These are phyloP conservation scores for Cryptosporidium felis DNA, from an alignment of 169 alveolate species.

Conservation along the genomic window DNA sequence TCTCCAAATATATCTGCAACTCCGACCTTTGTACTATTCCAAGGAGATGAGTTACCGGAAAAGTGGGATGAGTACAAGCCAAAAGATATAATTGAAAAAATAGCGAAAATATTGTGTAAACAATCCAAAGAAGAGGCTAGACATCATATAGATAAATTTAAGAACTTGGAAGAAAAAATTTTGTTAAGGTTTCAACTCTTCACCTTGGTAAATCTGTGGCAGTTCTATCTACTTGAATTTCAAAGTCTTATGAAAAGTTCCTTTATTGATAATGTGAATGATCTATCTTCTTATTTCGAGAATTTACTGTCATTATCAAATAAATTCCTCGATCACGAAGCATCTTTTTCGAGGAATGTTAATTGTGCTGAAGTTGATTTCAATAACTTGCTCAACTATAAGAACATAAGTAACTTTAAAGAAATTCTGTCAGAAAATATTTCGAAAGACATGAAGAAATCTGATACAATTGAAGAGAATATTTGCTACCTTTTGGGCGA, in stretches of 20 bases:
- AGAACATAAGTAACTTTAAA: no score
- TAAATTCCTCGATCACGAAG: no score
- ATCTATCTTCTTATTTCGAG: no score
- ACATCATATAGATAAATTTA: neutral
- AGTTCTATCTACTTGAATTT: neutral
- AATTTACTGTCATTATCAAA: no score
- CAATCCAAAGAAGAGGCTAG: no score
- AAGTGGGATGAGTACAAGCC: constrained; percentile 55
- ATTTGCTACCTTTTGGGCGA: constrained; percentile 3
- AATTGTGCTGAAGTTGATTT: no score
- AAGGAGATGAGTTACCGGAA: constrained; percentile 4
- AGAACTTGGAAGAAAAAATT: neutral
- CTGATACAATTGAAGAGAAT: constrained; percentile 61
- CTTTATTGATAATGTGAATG: no score
- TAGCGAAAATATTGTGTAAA: no score
- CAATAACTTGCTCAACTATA: no score
- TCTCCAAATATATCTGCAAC: constrained; percentile 28
- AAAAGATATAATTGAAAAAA: constrained; percentile 1
- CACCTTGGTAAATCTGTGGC: neutral
- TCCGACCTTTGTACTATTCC: constrained; percentile 52
- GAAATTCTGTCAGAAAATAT: neutral
- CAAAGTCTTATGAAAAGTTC: no score
- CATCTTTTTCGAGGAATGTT: no score
- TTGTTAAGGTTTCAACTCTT: constrained; percentile 42
- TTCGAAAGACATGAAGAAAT: constrained; percentile 26